Conservation (phyloP, 495 filamentous ascomycete species). For the Neurospora hispaniola region DNA sequence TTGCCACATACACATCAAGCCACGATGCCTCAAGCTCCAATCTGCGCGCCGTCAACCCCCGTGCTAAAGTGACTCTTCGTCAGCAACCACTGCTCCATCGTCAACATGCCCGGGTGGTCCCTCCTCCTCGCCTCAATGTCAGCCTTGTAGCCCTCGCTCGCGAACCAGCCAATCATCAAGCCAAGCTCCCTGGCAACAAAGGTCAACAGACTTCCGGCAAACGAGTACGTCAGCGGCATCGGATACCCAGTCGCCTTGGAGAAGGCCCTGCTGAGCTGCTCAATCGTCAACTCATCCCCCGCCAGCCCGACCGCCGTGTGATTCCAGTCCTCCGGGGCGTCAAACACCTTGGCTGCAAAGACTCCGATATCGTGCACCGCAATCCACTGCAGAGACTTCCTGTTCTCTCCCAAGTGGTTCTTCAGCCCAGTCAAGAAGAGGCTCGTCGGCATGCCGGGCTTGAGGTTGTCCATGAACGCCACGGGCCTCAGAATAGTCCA, state of each 20-base stretch:
- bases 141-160: slow-evolving; percentile 31
- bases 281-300: slow-evolving; percentile 36
- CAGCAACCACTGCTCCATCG: slow-evolving; percentile 31
- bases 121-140: slow-evolving; percentile 28
- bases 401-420: slow-evolving; percentile 24
- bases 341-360: slow-evolving; percentile 52
- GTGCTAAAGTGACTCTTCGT: slow-evolving; percentile 29
- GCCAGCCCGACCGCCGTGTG: slow-evolving; percentile 31
- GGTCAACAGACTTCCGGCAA: slow-evolving; percentile 30
- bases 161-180: slow-evolving; percentile 38
- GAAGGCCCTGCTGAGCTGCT: slow-evolving; percentile 28
- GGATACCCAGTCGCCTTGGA: slow-evolving; percentile 26
- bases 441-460: slow-evolving; percentile 46
- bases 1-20: background rate
- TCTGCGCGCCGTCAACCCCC: background rate
- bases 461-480: slow-evolving; percentile 59
- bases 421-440: slow-evolving; percentile 46
- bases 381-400: slow-evolving; percentile 46
- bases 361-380: slow-evolving; percentile 51
- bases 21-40: background rate
- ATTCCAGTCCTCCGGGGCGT: slow-evolving; percentile 25
- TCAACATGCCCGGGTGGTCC: slow-evolving; percentile 28
- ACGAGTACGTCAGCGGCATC: slow-evolving; percentile 27
- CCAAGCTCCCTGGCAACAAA: slow-evolving; percentile 29
- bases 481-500: slow-evolving; percentile 56